phyloP scores from a whole-genome alignment of 352 stramenopile species.

The Pythium folliculosum region DNA sequence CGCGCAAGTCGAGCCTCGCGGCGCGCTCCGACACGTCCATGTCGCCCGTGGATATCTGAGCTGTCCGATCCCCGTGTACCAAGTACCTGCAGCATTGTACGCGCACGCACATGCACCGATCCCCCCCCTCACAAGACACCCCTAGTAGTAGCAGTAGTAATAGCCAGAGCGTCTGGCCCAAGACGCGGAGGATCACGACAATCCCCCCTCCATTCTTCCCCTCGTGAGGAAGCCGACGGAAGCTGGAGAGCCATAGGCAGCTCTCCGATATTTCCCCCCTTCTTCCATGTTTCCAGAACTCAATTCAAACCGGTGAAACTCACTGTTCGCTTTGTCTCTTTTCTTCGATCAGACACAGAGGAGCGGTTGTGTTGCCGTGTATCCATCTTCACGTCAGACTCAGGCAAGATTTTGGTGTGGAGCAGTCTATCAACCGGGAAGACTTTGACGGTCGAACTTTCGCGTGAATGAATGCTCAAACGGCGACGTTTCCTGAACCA shows the following conservation, averaged over 20 bases:
- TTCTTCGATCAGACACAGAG: too few relatives aligned
- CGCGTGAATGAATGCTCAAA: constrained; percentile 1
- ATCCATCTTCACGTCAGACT: constrained; percentile 24
- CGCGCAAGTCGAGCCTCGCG: constrained; percentile 43
- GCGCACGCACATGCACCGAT: too few relatives aligned
- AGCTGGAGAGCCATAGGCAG: neutral
- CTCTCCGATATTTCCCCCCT: neutral
- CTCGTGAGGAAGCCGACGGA: neutral
- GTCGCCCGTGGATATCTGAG: constrained; percentile 24
- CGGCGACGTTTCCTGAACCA: neutral
- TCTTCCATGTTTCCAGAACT: too few relatives aligned
- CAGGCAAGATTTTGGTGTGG: neutral
- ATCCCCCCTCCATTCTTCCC: neutral
- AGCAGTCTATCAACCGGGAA: neutral
- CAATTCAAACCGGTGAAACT: too few relatives aligned
- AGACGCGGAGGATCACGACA: neutral
- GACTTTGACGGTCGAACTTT: too few relatives aligned
- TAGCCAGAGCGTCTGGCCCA: neutral
- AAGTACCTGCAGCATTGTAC: too few relatives aligned
- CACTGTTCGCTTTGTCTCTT: too few relatives aligned
- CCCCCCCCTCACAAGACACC: neutral
- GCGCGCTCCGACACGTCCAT: constrained; percentile 19
- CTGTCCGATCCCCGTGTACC: neutral
- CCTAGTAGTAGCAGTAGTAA: constrained; percentile 22
- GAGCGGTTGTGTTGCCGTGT: constrained; percentile 5